Percentiles rank a stretch among this genome's conserved stretches.
Conservation (phyloP, 2,329 filamentous ascomycete genomes). For the Epichloe scottii region DNA sequence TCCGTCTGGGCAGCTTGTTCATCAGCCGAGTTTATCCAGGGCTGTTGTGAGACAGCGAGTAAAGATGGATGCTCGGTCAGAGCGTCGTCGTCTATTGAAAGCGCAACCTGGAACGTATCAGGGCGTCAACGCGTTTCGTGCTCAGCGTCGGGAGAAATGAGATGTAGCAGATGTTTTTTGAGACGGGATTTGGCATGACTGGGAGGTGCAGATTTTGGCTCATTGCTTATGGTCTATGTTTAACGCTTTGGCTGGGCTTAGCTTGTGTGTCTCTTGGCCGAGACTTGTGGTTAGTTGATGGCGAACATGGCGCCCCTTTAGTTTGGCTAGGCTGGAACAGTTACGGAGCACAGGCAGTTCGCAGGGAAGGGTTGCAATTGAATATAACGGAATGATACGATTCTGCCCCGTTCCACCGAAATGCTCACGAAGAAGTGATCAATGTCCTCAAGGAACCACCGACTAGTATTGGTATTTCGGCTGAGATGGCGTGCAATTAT, state of each 20-base stretch:
- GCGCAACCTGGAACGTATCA: conserved; percentile 9
- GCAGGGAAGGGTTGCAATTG: not conserved
- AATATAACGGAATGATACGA: not conserved
- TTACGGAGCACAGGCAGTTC: not conserved
- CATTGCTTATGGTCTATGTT: no score
- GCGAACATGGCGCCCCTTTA: not conserved
- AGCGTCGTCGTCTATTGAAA: conserved; percentile 3
- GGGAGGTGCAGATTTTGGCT: not conserved
- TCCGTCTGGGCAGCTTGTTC: not conserved
- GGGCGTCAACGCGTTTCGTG: conserved; percentile 17
- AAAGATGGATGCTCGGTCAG: conserved; percentile 3
- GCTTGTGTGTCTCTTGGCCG: not conserved
- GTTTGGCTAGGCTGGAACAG: not conserved
- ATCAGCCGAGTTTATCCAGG: not conserved
- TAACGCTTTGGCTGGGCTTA: not conserved
- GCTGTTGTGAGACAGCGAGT: not conserved
- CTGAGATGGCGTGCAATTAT: no score
- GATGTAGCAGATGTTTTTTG: not conserved
- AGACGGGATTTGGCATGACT: not conserved
- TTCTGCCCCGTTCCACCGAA: not conserved
- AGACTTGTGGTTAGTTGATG: not conserved
- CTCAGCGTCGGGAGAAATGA: conserved; percentile 3
- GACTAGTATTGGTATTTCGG: no score
- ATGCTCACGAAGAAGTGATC: no score
- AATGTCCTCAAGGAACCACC: no score